Evolutionary conservation across 2,329 filamentous ascomycete genomes (phyloP).

Genomic region (Pseudogymnoascus sp.): DNA sequence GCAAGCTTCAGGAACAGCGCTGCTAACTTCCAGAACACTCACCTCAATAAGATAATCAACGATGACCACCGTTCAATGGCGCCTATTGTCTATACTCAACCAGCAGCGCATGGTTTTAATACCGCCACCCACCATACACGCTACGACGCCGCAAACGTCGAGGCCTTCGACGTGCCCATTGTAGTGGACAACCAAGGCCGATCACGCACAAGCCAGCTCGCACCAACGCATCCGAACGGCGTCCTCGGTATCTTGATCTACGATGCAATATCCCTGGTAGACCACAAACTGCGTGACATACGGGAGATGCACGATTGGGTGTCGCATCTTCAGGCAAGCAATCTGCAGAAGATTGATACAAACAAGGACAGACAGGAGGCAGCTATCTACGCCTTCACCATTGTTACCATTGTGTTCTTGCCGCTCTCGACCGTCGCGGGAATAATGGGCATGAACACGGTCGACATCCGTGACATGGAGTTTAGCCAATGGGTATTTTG

Average conservation of each 20-base stretch:
- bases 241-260: constrained; percentile 19
- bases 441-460: constrained; percentile 30
- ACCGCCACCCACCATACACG: not conserved
- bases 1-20: constrained; percentile 4
- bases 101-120: not conserved
- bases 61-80: not conserved
- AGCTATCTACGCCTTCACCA: constrained; percentile 29
- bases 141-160: not conserved
- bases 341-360: constrained; percentile 21
- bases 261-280: constrained; percentile 16
- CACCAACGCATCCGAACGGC: constrained; percentile 13
- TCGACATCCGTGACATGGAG: constrained; percentile 27
- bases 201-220: not conserved
- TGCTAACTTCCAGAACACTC: not conserved
- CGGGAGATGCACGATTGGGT: constrained; percentile 18
- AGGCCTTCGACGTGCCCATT: not conserved
- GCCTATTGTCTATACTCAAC: not conserved
- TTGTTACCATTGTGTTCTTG: constrained; percentile 31
- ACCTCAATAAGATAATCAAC: not conserved
- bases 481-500: constrained; percentile 28
- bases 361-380: constrained; percentile 26
- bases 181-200: not conserved
- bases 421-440: constrained; percentile 27
- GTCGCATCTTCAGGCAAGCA: constrained; percentile 18
- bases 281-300: constrained; percentile 17